A percentile compares a stretch with the other conserved stretches of the same genome.
Evolutionary conservation across 129 eudicot species (phyloP).

Genomic region (Artemisia argyi): DNA sequence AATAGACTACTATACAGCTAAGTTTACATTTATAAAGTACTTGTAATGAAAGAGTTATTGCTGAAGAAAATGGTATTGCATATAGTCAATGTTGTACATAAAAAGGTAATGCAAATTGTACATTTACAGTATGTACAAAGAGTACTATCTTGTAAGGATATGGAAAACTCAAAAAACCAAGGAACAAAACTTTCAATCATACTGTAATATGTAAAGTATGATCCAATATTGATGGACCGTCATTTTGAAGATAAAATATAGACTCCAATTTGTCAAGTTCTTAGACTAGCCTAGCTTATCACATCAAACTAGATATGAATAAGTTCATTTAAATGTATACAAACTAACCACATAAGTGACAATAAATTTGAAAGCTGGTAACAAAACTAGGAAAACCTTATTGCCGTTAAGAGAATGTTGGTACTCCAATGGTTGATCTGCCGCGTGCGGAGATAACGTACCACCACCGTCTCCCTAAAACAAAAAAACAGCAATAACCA

Average conservation of each 20-base stretch:
- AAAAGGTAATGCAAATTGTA: background rate
- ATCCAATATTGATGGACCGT: background rate
- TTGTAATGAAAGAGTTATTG: no score
- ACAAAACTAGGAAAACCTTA: constrained; percentile 38
- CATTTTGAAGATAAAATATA: background rate
- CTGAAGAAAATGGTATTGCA: no score
- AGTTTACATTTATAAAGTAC: no score
- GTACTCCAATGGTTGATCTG: constrained; percentile 24
- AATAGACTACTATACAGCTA: no score
- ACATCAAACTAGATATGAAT: no score
- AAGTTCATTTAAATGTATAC: constrained; percentile 6
- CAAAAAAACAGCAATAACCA: constrained; percentile 15
- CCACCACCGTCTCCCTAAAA: constrained; percentile 37
- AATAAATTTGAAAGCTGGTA: constrained; percentile 5
- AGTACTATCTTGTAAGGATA: no score
- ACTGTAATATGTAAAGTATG: background rate
- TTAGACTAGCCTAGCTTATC: no score
- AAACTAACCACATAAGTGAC: constrained; percentile 1
- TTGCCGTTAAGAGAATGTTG: constrained; percentile 39
- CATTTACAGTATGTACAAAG: background rate
- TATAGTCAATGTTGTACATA: background rate
- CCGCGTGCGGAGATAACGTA: constrained; percentile 32
- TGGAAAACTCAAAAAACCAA: no score
- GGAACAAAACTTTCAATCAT: no score
- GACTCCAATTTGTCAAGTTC: no score